Evolutionary conservation across 257 asterid species (phyloP), one percentile per base, ranked within the genome.

Genomic region (Solanum bulbocastanum): DNA sequence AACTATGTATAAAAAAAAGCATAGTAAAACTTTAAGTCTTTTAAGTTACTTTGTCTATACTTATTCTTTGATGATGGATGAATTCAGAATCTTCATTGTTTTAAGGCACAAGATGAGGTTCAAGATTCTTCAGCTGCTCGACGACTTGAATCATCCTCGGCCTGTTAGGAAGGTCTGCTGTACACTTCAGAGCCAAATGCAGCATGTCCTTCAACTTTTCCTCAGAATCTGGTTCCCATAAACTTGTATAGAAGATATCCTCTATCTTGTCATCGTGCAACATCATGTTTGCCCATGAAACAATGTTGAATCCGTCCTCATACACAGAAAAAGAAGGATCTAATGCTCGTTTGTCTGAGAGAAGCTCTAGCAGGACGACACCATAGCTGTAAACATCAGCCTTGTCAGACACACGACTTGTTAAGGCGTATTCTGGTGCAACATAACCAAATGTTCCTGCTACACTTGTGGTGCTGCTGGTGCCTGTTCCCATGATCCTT

Each of bases 311-410:
- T 4, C 98, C 98, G 5, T 96, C 92, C 18, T 97, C 98, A 7
- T 92, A 94, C 1, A 96, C 89, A 13, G 96, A 94, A 60, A 96
- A 95, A 2, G 98, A 96, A 10, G 99, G 99, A 62, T 96, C 99
- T 6, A 96, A 90, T 4, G 94, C 98, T 82, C 92, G 93, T 93
- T 95, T 96, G 88, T 94, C 98, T 1, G 99, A 96, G 40, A 96
- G 89, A 89, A 96, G 84, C 95, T 96, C 99, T 1, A 95, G 98
- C 88, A 96, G 83, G 82, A 96, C 98, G 4, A 96, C 95, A 68
- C 98, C 98, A n/a, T 96, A 96, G 90, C 99, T 96, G 46, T 96
- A 96, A 7, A 96, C 98, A 14, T 96, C 99, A 0, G 98, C 98
- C 92, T 94, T 96, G 90, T 95, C 98, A 6, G 99, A 94, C 32